Percentiles rank a stretch among this genome's conserved stretches.
Conservation (phyloP, 768 basidiomycete genomes). For the Boletus reticuloceps region DNA sequence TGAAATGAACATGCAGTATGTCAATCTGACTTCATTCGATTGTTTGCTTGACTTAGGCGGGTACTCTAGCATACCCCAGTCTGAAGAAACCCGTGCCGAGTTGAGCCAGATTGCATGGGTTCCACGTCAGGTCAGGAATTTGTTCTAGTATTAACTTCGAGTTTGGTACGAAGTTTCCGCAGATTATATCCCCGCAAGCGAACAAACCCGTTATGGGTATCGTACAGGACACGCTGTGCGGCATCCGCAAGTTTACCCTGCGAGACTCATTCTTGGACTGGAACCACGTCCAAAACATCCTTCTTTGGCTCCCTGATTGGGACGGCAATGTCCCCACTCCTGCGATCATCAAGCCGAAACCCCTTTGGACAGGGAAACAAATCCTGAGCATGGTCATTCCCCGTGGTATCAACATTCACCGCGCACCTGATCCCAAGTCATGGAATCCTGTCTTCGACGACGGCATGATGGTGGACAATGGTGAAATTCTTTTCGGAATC, state of each 20-base stretch:
- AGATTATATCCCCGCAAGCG: conserved; percentile 99
- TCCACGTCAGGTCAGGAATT: conserved; percentile 73
- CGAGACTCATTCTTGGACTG: conserved; percentile 96
- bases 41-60: conserved; percentile 6
- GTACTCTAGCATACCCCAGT: conserved; percentile 83
- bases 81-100: conserved; percentile 97
- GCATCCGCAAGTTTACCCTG: conserved; percentile 94
- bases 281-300: conserved; percentile 94
- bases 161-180: neutral
- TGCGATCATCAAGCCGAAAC: conserved; percentile 94
- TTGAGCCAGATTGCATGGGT: conserved; percentile 99
- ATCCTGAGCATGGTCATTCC: conserved; percentile 90
- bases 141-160: neutral
- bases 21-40: conserved; percentile 20
- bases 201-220: conserved; percentile 99
- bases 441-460: conserved; percentile 86
- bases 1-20: conserved; percentile 99
- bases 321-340: conserved; percentile 91
- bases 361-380: conserved; percentile 98
- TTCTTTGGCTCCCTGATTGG: conserved; percentile 98
- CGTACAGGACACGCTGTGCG: conserved; percentile 97
- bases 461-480: conserved; percentile 95
- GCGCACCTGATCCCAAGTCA: conserved; percentile 75
- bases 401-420: conserved; percentile 90
- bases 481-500: conserved; percentile 91